Percentiles rank a stretch among this genome's conserved stretches.
These are phyloP conservation scores for Penicillium sumatraense DNA, from an alignment of 2,329 filamentous ascomycete species.

Conservation along the genomic window DNA sequence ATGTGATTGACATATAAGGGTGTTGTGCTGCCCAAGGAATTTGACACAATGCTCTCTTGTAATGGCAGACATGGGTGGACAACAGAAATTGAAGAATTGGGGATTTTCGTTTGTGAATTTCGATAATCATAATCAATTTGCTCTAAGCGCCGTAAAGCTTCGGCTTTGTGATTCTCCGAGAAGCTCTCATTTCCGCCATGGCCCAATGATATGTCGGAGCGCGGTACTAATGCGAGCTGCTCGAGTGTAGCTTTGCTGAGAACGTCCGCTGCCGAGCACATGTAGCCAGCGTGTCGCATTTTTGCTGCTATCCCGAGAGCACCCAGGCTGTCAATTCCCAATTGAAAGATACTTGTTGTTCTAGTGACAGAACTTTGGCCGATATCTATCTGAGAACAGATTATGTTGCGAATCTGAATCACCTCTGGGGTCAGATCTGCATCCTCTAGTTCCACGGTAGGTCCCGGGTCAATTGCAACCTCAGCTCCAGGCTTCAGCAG, in stretches of 20 bases:
- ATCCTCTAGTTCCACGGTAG: neutral
- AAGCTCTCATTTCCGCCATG: neutral
- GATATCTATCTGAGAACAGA: neutral
- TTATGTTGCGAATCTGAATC: neutral
- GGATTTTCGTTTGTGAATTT: neutral
- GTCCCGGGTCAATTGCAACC: neutral
- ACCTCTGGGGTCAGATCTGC: neutral
- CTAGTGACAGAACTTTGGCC: neutral
- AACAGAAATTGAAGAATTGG: conserved; percentile 1
- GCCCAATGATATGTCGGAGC: no score
- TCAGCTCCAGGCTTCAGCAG: neutral
- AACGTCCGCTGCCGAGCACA: conserved; percentile 1
- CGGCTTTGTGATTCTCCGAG: neutral
- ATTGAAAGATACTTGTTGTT: conserved; percentile 5
- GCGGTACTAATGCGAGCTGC: neutral
- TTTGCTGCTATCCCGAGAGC: conserved; percentile 1
- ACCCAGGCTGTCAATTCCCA: conserved; percentile 7
- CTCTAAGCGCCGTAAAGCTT: neutral
- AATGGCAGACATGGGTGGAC: conserved; percentile 6
- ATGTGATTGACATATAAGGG: conserved; percentile 12
- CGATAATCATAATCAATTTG: conserved; percentile 3
- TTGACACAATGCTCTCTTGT: conserved; percentile 9
- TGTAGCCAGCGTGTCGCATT: conserved; percentile 1
- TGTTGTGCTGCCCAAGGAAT: neutral
- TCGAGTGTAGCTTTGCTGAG: conserved; percentile 2